A percentile compares a stretch with the other conserved stretches of the same genome.
Conservation (phyloP, 768 basidiomycete genomes). For the Mycena rosella region DNA sequence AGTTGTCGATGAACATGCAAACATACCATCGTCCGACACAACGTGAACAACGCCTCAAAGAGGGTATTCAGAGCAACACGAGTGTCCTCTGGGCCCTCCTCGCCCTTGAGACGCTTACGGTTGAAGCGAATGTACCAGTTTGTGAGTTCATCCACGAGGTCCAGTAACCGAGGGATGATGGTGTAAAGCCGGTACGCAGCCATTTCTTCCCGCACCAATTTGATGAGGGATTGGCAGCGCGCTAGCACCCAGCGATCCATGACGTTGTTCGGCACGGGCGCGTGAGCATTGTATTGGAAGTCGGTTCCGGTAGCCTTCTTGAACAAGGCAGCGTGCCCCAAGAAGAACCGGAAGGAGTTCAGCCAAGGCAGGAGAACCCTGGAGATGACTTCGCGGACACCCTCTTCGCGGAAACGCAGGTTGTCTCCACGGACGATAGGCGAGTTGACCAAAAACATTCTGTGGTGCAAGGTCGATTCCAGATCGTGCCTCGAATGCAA, state of each 20-base stretch:
- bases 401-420: constrained; percentile 97
- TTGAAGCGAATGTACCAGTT: constrained; percentile 99
- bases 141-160: constrained; percentile 95
- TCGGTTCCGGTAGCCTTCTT: constrained; percentile 83
- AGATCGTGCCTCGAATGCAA: background rate
- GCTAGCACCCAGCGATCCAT: constrained; percentile 99
- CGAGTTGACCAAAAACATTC: constrained; percentile 99
- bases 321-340: constrained; percentile 91
- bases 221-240: constrained; percentile 96
- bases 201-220: constrained; percentile 94
- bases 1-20: background rate
- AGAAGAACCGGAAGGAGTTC: constrained; percentile 99
- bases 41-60: constrained; percentile 94
- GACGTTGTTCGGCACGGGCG: constrained; percentile 87
- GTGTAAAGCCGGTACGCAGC: constrained; percentile 97
- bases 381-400: constrained; percentile 95
- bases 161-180: constrained; percentile 93
- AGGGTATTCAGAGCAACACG: constrained; percentile 91
- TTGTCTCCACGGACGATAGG: constrained; percentile 99
- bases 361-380: constrained; percentile 98
- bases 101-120: constrained; percentile 94
- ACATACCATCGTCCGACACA: constrained; percentile 93
- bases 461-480: constrained; percentile 42
- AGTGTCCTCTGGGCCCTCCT: constrained; percentile 92
- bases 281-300: constrained; percentile 91